Base-by-base conservation (phyloP, 2,329 filamentous ascomycete genomes). In the Pseudocercospora crystallina region DNA sequence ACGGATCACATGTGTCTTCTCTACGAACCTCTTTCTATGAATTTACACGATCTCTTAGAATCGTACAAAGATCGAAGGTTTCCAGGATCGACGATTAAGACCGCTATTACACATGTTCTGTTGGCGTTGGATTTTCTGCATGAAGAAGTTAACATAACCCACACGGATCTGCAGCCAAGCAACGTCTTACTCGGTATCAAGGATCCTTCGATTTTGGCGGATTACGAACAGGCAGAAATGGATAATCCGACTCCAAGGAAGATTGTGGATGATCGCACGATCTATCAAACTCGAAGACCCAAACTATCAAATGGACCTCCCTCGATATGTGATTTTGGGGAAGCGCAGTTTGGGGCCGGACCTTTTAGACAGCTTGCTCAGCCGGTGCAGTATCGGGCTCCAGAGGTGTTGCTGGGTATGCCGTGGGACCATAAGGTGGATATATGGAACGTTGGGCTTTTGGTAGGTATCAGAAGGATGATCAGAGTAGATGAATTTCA, bases 371-470 rank as follows among this genome's bases (percentile, higher is more conserved):
- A 66, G 49, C 55, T 65, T 26, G 56, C 63, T 8, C 68, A 71
- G 62, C 70, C 71, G 5, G 50, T 69, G 42, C 53, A 67, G 8
- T 72, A 71, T 47, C 57, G 69, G 11, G 65, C 69, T 30, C 70
- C 70, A 2, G 70, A 74, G 50, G 65, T 71, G 5, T 65, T 73
- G 38, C 57, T 73, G 5, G 61, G 62, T 8, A 63, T 65, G 12
- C 48, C 58, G 7, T 73, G 71, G 71, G 60, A 61, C 26, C 70
- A 67, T 52, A 54, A 61, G 5, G 59, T 67, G 5, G 72, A 74
- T 53, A 65, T 72, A 2, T 74, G 69, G 70, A 66, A 65, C 31
- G 60, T 72, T n/a, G 71, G 65, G 9, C 61, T 62, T 49, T 63
- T 69, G 59, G 67, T 72, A 58, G 59, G 66, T 64, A 34, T 14